phyloP scores from a whole-genome alignment of 352 stramenopile species.

The Phytopythium litorale region DNA sequence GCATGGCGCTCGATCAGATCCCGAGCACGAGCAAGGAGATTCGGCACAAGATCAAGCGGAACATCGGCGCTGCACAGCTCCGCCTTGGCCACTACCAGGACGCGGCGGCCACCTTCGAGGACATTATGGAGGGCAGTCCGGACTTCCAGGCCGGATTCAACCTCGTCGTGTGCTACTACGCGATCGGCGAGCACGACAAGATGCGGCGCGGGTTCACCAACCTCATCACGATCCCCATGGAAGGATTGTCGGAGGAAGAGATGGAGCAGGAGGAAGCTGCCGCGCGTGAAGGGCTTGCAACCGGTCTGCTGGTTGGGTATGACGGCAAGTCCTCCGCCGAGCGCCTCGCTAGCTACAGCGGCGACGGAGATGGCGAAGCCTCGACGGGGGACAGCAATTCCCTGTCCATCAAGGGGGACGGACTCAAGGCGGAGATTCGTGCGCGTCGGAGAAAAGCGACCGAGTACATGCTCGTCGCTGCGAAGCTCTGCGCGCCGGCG shows the following conservation, averaged over 20 bases:
- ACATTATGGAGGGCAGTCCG: slow-evolving; percentile 91
- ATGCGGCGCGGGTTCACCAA: slow-evolving; percentile 92
- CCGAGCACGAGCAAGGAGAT: slow-evolving; percentile 92
- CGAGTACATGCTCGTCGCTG: slow-evolving; percentile 92
- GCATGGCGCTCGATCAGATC: slow-evolving; percentile 97
- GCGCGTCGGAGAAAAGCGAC: slow-evolving; percentile 73
- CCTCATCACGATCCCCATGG: slow-evolving; percentile 90
- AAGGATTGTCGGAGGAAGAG: slow-evolving; percentile 77
- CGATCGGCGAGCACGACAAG: slow-evolving; percentile 92
- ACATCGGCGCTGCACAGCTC: slow-evolving; percentile 95
- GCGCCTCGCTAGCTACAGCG: slow-evolving; percentile 25
- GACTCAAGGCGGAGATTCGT: slow-evolving; percentile 77
- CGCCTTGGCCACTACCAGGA: slow-evolving; percentile 93
- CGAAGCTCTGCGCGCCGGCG: slow-evolving; percentile 90
- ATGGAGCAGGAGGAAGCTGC: slow-evolving; percentile 72
- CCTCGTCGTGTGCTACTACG: slow-evolving; percentile 96
- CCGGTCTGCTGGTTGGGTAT: slow-evolving; percentile 19
- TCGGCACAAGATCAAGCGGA: slow-evolving; percentile 95
- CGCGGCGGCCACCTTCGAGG: slow-evolving; percentile 93
- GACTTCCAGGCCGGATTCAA: slow-evolving; percentile 97
- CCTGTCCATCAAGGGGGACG: slow-evolving; percentile 60
- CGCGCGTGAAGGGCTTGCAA: slow-evolving; percentile 24
- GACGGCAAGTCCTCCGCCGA: slow-evolving; percentile 1
- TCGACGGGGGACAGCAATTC: slow-evolving; percentile 22
- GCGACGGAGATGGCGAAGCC: slow-evolving; percentile 35